Conservation (phyloP, 2,329 filamentous ascomycete species). For the Calonectria hongkongensis region DNA sequence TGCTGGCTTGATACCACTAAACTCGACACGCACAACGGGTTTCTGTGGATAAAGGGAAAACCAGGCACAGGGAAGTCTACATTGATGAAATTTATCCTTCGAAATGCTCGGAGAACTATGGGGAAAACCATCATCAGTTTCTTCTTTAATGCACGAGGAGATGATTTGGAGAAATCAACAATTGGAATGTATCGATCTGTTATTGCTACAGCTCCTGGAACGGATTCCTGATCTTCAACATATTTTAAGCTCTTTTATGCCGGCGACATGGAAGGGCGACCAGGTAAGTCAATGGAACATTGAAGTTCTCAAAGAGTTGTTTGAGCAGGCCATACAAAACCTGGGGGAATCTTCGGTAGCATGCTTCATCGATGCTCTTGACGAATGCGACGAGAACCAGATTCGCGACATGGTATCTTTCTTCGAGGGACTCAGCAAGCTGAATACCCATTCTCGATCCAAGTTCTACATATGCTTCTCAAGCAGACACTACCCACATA, state of each 20-base stretch:
- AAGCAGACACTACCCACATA: slow-evolving; percentile 65
- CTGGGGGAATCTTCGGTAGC: background rate
- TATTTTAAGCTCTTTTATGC: slow-evolving; percentile 53
- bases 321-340: background rate
- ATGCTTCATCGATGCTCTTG: slow-evolving; percentile 4
- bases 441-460: background rate
- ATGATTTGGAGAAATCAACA: slow-evolving; percentile 64
- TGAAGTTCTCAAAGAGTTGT: background rate
- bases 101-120: slow-evolving; percentile 39
- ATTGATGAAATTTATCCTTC: slow-evolving; percentile 63
- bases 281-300: background rate
- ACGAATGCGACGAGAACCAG: background rate
- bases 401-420: slow-evolving; percentile 8
- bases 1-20: slow-evolving; percentile 59
- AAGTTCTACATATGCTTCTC: background rate
- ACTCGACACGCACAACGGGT: slow-evolving; percentile 57
- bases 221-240: slow-evolving; percentile 58
- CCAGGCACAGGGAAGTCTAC: slow-evolving; percentile 5
- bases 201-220: slow-evolving; percentile 67
- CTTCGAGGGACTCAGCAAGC: background rate
- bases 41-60: slow-evolving; percentile 57
- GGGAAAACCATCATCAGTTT: slow-evolving; percentile 61
- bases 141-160: slow-evolving; percentile 70
- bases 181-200: slow-evolving; percentile 70
- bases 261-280: background rate